Evolutionary conservation across 129 eudicot genomes (phyloP), one percentile per base, ranked within the genome.

Genomic region (Rutidosis leptorrhynchoides): DNA sequence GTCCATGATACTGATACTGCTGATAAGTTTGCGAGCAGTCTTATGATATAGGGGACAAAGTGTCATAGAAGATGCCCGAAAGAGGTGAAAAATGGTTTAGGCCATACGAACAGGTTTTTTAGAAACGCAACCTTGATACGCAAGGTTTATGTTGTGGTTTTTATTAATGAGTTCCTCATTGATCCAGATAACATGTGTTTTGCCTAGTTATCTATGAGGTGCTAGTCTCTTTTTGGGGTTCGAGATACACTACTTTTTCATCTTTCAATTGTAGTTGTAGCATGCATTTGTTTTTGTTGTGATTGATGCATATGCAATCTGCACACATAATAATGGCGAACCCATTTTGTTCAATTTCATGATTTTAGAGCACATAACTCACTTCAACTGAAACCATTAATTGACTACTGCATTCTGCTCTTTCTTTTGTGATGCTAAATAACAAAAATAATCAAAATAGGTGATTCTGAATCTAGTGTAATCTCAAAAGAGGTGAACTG

Each of bases 1-100:
- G 77, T 54, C 64, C 62, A 63, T 52, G 71, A 53, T 52, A 40
- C 32, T 7, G 46, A 58, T 52, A 73, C 32, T 37, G 70, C 29
- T 53, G 25, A 25, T 43, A 43, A 58, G 28, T 22, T 32, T 64
- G 45, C 3, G 77, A 53, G 55, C 57, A 12, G 51, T 52, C 16
- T 49, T 51, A n/a, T n/a, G 48, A 53, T 7, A 22, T 15, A 33
- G 72, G 12, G 63, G 37, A 54, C 32, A 33, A 51, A 67, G 28
- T 29, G 29, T 2, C 30, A 29, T 20, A 67, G 43, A 28, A 9
- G 61, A 52, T 20, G 12, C 23, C 40, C 40, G 9, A 52, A 10
- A 45, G 58, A 48, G 58, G 48, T 49, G 21, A 6, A 9, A 20
- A 16, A 20, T 30, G 51, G 30, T 24, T 49, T 24, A 7, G 1